Base-by-base conservation (phyloP, 1,284 basidiomycete species). In the Melampsora larici-populina region DNA sequence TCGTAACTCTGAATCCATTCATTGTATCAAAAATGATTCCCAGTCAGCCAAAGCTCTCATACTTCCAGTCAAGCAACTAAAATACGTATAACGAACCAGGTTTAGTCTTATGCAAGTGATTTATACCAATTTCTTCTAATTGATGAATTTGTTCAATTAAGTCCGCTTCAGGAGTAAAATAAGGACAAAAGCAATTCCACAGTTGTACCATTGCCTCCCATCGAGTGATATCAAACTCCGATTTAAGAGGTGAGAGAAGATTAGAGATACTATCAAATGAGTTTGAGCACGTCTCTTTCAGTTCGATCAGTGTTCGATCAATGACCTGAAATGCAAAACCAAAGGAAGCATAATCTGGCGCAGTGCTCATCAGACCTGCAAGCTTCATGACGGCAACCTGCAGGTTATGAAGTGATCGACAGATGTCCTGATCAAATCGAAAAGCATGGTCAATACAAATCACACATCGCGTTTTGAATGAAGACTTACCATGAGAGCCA, bases 151-250 rank as follows among this genome's bases (percentile, higher is more conserved):
- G 46, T 43, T 21, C 21, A 18, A 69, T 55, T 5, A 77, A 55
- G 2, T 31, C 4, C 1, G 15, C 18, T 40, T 63, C 21, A 26
- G 43, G 64, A 24, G 62, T 58, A 66, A 48, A 63, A 11, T 24
- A 48, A 31, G 74, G 67, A 26, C 74, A 77, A 49, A 77, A 77
- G 8, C 68, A 40, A n/a, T 70, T 62, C 74, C 74, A 77, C n/a
- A 77, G 46, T n/a, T 58, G 11, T 26, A 77, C 67, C 43, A 70
- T 31, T 9, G 58, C 51, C 24, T 70, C 67, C 74, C 74, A 77
- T 1, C 74, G 67, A n/a, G 58, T 69, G 43, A 77, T 77, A 40
- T 77, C 67, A 40, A 62, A 60, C 17, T 49, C 58, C 24, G 33
- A 33, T 13, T 43, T 55, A 11, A 77, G 40, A 51, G 74, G 67